Conservation (phyloP, 2,329 filamentous ascomycete genomes). For the Fusarium sterilihyphosum region DNA sequence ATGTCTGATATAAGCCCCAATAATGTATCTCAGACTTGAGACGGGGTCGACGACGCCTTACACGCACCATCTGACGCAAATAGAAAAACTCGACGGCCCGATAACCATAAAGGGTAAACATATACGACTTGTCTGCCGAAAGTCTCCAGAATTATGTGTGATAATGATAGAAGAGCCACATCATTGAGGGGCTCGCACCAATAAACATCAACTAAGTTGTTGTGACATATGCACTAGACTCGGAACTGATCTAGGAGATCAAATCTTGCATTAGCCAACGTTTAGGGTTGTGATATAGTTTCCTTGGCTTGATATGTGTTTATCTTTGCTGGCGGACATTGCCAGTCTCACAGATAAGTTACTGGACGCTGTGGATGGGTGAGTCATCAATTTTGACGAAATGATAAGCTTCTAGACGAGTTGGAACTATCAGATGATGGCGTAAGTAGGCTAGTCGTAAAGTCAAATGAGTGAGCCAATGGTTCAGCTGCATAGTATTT, state of each 20-base stretch:
- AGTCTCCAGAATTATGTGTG: not conserved
- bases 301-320: not conserved
- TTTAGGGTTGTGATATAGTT: not conserved
- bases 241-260: not conserved
- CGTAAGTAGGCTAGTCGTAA: not conserved
- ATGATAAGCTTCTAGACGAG: not conserved
- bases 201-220: conserved; percentile 9
- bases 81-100: not conserved
- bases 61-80: not conserved
- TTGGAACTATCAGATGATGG: not conserved
- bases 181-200: conserved; percentile 20
- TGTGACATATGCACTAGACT: conserved; percentile 2
- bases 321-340: not conserved
- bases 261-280: conserved; percentile 8
- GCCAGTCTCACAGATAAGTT: not conserved
- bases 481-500: too few species aligned
- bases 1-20: not conserved
- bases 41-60: not conserved
- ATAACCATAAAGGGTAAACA: not conserved
- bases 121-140: not conserved
- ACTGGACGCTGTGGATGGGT: not conserved
- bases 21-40: not conserved
- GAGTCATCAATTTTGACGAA: not conserved
- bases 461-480: not conserved
- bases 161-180: not conserved